These are phyloP conservation scores for Cadophora gregata DNA, from an alignment of 2,329 filamentous ascomycete genomes.

Conservation along the genomic window DNA sequence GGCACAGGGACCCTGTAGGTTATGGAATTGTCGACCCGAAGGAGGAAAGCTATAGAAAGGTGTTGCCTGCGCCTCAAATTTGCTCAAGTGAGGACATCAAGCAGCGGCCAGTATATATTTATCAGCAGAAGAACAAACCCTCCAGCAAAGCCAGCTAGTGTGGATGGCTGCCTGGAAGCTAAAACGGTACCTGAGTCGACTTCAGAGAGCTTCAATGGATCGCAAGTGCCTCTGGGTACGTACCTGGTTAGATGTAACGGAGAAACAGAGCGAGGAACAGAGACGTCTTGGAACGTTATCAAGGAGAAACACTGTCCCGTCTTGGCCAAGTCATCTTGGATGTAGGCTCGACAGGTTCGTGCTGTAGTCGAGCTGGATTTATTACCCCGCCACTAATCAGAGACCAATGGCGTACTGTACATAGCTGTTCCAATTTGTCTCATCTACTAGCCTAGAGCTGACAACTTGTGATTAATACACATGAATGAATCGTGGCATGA, in stretches of 20 bases:
- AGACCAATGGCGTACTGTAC: not conserved
- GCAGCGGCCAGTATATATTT: slow-evolving; percentile 27
- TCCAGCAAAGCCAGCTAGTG: slow-evolving; percentile 18
- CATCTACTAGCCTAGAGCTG: slow-evolving; percentile 15
- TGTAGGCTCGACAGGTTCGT: not conserved
- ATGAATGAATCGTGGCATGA: slow-evolving; percentile 17
- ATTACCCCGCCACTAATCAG: not conserved
- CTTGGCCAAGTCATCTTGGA: not conserved
- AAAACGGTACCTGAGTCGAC: not conserved
- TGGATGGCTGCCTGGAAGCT: not conserved
- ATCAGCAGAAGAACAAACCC: slow-evolving; percentile 27
- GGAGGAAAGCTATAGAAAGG: slow-evolving; percentile 52
- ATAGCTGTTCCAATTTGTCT: not conserved
- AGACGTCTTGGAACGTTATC: no score
- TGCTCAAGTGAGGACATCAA: slow-evolving; percentile 51
- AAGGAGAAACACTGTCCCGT: not conserved
- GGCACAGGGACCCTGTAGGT: slow-evolving; percentile 64
- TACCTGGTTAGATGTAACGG: not conserved
- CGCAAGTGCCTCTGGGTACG: not conserved
- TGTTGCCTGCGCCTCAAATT: slow-evolving; percentile 53
- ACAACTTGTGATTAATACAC: slow-evolving; percentile 3
- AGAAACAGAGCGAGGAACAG: not conserved
- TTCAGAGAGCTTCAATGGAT: not conserved
- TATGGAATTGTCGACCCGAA: slow-evolving; percentile 37
- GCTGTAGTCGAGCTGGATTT: not conserved